phyloP scores from a whole-genome alignment of 75 land plant genomes.

The Picea sitchensis region DNA sequence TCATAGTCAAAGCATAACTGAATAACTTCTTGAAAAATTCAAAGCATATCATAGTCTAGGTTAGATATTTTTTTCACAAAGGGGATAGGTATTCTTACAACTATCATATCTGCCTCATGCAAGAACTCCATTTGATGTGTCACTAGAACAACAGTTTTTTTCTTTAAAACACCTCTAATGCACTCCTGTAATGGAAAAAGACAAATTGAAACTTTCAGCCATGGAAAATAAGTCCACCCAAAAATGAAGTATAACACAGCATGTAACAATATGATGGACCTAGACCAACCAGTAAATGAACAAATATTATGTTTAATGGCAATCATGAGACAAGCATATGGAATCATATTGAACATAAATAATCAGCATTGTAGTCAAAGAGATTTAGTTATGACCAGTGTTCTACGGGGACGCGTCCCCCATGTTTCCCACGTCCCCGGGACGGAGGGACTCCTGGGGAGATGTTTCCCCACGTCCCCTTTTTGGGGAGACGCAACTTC shows the following conservation, averaged over 20 bases:
- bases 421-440: too few relatives aligned
- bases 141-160: constrained; percentile 39
- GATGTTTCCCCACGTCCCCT: too few relatives aligned
- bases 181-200: constrained; percentile 27
- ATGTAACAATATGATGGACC: not conserved
- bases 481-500: too few relatives aligned
- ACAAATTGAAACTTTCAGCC: not conserved
- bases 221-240: not conserved
- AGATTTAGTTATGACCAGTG: too few relatives aligned
- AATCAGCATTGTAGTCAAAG: too few relatives aligned
- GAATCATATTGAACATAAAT: too few relatives aligned
- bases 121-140: constrained; percentile 51
- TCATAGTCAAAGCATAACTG: too few relatives aligned
- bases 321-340: too few relatives aligned
- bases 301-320: not conserved
- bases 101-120: constrained; percentile 26
- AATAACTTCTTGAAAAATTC: not conserved
- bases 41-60: not conserved
- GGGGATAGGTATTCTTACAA: constrained; percentile 15
- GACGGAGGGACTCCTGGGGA: too few relatives aligned
- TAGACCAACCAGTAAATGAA: not conserved
- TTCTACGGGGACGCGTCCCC: too few relatives aligned
- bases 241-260: constrained; percentile 3
- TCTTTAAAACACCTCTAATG: constrained; percentile 23
- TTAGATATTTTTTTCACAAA: not conserved